A percentile compares a stretch with the other conserved stretches of the same genome.
Evolutionary conservation across 163 green algal genomes (phyloP).

Genomic region (Smithsoniella earleae): DNA sequence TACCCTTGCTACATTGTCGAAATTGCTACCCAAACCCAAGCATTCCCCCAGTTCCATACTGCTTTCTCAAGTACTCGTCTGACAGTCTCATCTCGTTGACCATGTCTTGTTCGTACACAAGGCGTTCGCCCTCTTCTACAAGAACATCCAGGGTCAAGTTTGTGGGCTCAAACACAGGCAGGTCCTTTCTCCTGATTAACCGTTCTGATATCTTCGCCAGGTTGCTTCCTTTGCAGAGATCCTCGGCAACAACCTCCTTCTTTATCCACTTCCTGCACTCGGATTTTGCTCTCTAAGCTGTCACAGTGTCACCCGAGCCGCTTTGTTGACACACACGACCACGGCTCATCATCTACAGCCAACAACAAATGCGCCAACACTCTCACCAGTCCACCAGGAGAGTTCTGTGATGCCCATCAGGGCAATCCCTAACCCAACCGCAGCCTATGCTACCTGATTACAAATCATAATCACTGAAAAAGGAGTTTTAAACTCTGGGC

Average conservation of each 20-base stretch:
- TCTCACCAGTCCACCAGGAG: too few relatives aligned
- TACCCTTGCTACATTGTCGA: too few relatives aligned
- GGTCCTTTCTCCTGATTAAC: slow-evolving; percentile 40
- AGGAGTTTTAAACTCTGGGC: too few relatives aligned
- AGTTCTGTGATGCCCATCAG: not conserved
- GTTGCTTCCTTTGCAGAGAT: slow-evolving; percentile 26
- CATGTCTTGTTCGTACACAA: slow-evolving; percentile 62
- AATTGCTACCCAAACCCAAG: slow-evolving; percentile 13
- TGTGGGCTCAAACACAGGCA: slow-evolving; percentile 55
- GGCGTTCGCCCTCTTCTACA: slow-evolving; percentile 53
- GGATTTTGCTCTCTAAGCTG: not conserved
- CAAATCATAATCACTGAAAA: too few relatives aligned
- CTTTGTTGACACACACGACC: too few relatives aligned
- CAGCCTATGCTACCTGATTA: not conserved
- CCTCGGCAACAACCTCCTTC: slow-evolving; percentile 35
- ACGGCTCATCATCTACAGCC: too few relatives aligned
- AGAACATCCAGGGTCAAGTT: slow-evolving; percentile 52
- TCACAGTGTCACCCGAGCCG: too few relatives aligned
- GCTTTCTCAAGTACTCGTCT: slow-evolving; percentile 56
- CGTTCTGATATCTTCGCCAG: slow-evolving; percentile 15
- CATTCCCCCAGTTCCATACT: slow-evolving; percentile 24
- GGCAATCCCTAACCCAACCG: not conserved
- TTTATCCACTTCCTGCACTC: slow-evolving; percentile 49
- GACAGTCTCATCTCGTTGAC: slow-evolving; percentile 47
- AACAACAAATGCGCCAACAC: too few relatives aligned